Conservation (phyloP, 164 flowering plant species). For the Malania oleifera region DNA sequence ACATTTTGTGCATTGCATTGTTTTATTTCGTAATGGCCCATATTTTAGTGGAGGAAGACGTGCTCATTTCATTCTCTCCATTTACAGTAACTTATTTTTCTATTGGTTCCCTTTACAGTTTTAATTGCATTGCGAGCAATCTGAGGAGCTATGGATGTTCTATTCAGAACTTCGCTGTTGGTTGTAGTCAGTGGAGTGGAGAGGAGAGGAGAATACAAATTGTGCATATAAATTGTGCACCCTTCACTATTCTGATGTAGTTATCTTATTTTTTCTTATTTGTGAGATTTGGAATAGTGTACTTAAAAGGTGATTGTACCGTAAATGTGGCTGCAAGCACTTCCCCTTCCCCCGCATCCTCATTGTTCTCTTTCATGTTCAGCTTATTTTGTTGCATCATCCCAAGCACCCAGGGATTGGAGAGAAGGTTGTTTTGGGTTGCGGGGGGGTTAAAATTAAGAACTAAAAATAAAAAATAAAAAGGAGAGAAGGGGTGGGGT, state of each 20-base stretch:
- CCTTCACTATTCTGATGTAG: neutral
- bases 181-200: neutral
- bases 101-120: conserved; percentile 16
- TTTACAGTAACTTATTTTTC: neutral
- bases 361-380: neutral
- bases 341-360: neutral
- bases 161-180: neutral
- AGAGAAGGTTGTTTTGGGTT: neutral
- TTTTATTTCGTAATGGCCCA: no score
- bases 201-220: neutral
- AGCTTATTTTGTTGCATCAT: conserved; percentile 1
- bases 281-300: no score
- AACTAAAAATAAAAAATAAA: no score
- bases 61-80: no score
- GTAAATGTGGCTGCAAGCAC: no score
- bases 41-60: no score
- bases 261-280: neutral
- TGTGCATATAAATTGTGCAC: neutral
- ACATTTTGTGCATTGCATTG: no score
- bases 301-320: no score
- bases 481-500: no score
- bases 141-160: neutral
- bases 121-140: conserved; percentile 15
- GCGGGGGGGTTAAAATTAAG: no score
- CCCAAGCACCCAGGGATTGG: neutral